Evolutionary conservation across 2,329 filamentous ascomycete genomes (phyloP), one percentile per base, ranked within the genome.

Genomic region (Eurotiales sp.): DNA sequence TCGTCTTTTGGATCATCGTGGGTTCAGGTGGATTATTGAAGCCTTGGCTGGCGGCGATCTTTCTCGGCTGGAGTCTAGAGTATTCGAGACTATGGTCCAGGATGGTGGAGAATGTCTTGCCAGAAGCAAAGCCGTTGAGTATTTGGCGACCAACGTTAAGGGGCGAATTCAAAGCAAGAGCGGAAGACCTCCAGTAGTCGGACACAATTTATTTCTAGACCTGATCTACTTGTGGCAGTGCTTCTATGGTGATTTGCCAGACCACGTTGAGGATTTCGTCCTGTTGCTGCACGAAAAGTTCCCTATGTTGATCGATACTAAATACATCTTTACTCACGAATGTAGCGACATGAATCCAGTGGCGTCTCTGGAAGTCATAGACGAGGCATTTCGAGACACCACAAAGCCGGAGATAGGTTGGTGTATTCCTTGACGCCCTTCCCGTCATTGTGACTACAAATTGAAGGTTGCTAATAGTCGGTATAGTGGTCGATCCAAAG

Each of bases 121-220:
- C 4, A 55, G 59, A 10, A 52, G 59, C 17, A 46, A 53, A 22
- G 56, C 61, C 2, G 39, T 64, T 4, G 52, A 63, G 14, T 57
- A 64, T 7, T 62, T 68, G 34, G 57, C 65, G n/a, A 50, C 64
- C 1, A 49, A 61, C 4, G 47, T 75, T 37, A 68, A 74, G 47
- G 58, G 64, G 4, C 63, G 68, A 4, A 60, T 85, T 11, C 72
- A 70, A 39, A 62, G 66, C 17, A 75, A 72, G 17, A 19, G 36
- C 6, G 29, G 47, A 8, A 71, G 74, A 12, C 73, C 76, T 2
- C 70, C 82, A 1, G 58, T 85, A 2, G 77, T 85, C 2, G 82
- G 82, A 1, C 82, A 85, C 64, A 85, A 85, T 57, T 74, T 82
- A 58, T 83, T 85, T 61, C 77, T 77, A 1, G 82, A 85, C 58